Evolutionary conservation across 179 eudicot species (phyloP), one percentile per base, ranked within the genome.

Genomic region (Spinacia oleracea): DNA sequence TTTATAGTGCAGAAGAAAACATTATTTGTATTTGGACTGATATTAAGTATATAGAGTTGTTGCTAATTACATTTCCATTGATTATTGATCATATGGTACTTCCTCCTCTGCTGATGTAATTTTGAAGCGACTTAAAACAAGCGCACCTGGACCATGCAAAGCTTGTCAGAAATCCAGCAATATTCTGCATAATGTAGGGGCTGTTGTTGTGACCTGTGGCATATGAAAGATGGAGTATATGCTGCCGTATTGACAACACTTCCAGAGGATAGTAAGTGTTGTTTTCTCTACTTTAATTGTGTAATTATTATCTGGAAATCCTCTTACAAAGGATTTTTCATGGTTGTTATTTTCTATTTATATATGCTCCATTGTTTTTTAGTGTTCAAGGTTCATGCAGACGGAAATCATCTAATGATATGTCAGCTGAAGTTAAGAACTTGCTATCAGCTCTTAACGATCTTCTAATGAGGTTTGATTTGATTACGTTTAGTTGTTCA

Each of bases 81-180:
- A 74, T 53, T 81, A 29, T 82, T 68, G 62, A 81, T 73, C 87
- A 93, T 93, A 88, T 86, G 87, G 77, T 38, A 81, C 76, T 68
- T 83, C 84, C 48, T 82, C 87, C 78, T 80, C 87, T 60, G 64
- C 84, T 4, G 85, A 87, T 68, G 88, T 85, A 32, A 86, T 90
- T 58, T 58, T 89, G 34, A 80, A 84, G 78, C 84, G 96, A 62
- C 88, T 96, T 67, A 66, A 93, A 83, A 86, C 92, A 66, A 90
- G 91, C 77, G 92, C 91, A 75, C 90, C 97, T 78, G 96, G 93
- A 71, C 80, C 93, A 78, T 88, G 93, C 85, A 73, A 76, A 55
- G 76, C 84, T 74, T 75, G 80, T 80, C 87, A 84, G 78, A 88
- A 80, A 71, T 78, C 85, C 40, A 83, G 72, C 80, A 87, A 76